Percentiles rank a stretch among this genome's conserved stretches.
Conservation (phyloP, 805 yeast species). For the Tetrapisispora taiwanensis region DNA sequence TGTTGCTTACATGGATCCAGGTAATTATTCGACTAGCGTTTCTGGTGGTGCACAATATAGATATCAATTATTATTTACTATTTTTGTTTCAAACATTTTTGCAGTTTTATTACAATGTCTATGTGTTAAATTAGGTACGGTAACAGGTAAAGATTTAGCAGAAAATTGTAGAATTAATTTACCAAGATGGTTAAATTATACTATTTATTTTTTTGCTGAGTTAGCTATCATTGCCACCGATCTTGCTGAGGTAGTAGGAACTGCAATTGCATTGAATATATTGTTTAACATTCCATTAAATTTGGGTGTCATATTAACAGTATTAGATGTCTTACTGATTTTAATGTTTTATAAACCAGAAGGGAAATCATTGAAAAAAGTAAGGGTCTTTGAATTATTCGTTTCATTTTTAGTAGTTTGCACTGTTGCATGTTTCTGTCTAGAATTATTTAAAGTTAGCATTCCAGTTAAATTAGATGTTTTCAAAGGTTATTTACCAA, state of each 20-base stretch:
- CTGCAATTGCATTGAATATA: conserved; percentile 77
- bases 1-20: conserved; percentile 98
- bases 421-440: conserved; percentile 65
- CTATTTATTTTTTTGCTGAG: conserved; percentile 64
- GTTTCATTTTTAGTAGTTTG: conserved; percentile 61
- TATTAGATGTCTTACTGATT: conserved; percentile 70
- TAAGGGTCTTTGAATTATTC: conserved; percentile 67
- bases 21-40: conserved; percentile 91
- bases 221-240: conserved; percentile 87
- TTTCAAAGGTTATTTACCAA: conserved; percentile 62
- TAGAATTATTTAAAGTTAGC: conserved; percentile 53
- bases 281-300: conserved; percentile 63
- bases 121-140: conserved; percentile 82
- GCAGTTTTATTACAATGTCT: conserved; percentile 83
- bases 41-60: conserved; percentile 82
- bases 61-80: conserved; percentile 65
- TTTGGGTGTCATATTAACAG: conserved; percentile 68
- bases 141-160: conserved; percentile 88
- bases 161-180: conserved; percentile 73
- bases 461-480: conserved; percentile 45
- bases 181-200: conserved; percentile 47
- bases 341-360: conserved; percentile 68
- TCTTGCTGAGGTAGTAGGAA: conserved; percentile 88
- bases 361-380: conserved; percentile 63
- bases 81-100: conserved; percentile 73